phyloP scores from a whole-genome alignment of 306 rosid genomes.

The Lagenaria siceraria region DNA sequence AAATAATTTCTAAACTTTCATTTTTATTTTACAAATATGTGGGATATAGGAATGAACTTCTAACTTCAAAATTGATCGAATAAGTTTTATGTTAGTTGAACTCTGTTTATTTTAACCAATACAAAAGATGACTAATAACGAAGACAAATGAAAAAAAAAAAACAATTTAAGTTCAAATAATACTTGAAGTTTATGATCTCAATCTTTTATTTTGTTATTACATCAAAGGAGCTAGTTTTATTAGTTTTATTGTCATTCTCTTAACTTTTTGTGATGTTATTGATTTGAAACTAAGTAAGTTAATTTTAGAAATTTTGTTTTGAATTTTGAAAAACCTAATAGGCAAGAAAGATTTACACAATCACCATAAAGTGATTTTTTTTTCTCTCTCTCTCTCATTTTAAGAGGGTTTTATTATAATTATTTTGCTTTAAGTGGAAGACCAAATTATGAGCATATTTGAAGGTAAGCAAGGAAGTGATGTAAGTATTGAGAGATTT shows the following conservation, averaged over 20 bases:
- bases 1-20: no score
- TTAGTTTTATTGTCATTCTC: no score
- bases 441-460: conserved; percentile 1
- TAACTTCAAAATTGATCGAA: no score
- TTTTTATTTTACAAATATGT: no score
- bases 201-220: not conserved
- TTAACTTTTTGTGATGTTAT: not conserved
- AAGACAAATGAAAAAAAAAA: no score
- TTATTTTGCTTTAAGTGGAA: not conserved
- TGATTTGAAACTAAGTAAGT: not conserved
- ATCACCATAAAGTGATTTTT: not conserved
- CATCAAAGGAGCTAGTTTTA: not conserved
- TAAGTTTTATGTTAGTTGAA: no score
- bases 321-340: not conserved
- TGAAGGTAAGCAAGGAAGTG: not conserved
- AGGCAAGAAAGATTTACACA: not conserved
- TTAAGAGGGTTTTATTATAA: not conserved
- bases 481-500: not conserved
- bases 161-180: no score
- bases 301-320: not conserved
- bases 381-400: not conserved
- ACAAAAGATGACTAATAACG: no score
- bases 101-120: no score
- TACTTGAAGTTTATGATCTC: no score
- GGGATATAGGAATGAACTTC: no score